phyloP scores from a whole-genome alignment of 768 basidiomycete species.

The Pleurotus platypus region DNA sequence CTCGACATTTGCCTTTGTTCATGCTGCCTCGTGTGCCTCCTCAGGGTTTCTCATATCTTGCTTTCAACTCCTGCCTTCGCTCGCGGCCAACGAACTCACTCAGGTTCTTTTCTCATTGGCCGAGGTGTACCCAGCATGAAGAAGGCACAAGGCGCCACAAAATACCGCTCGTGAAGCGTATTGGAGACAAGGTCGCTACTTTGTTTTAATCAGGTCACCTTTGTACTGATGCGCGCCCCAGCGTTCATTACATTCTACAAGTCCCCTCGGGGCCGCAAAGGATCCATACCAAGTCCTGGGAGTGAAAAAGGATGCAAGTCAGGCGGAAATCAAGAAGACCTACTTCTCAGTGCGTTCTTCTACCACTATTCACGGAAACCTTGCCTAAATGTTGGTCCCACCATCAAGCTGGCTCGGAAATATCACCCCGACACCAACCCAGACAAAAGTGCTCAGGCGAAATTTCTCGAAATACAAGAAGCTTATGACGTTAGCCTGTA shows the following conservation, averaged over 20 bases:
- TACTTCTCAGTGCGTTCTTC: conserved; percentile 81
- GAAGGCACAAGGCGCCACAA: conserved; percentile 14
- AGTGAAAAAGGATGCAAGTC: conserved; percentile 75
- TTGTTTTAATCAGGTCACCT: not conserved
- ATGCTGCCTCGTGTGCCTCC: conserved; percentile 52
- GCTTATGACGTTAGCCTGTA: conserved; percentile 69
- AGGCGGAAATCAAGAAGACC: conserved; percentile 93
- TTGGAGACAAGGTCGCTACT: conserved; percentile 35
- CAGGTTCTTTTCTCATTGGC: conserved; percentile 36
- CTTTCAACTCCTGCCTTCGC: conserved; percentile 55
- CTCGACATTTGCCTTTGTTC: conserved; percentile 12
- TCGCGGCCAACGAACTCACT: conserved; percentile 21
- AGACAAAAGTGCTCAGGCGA: conserved; percentile 84
- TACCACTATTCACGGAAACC: not conserved
- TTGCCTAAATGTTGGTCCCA: conserved; percentile 10
- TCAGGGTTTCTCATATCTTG: conserved; percentile 50
- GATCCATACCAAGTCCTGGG: conserved; percentile 93
- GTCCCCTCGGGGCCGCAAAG: conserved; percentile 53
- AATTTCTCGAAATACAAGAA: conserved; percentile 94
- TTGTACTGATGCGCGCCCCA: conserved; percentile 27
- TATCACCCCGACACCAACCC: conserved; percentile 98
- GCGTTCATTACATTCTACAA: conserved; percentile 77
- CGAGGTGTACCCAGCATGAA: conserved; percentile 29
- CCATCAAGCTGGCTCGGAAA: conserved; percentile 85
- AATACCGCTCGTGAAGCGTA: conserved; percentile 20